Conservation (phyloP, 805 yeast genomes). For the Myxozyma neotropica region DNA sequence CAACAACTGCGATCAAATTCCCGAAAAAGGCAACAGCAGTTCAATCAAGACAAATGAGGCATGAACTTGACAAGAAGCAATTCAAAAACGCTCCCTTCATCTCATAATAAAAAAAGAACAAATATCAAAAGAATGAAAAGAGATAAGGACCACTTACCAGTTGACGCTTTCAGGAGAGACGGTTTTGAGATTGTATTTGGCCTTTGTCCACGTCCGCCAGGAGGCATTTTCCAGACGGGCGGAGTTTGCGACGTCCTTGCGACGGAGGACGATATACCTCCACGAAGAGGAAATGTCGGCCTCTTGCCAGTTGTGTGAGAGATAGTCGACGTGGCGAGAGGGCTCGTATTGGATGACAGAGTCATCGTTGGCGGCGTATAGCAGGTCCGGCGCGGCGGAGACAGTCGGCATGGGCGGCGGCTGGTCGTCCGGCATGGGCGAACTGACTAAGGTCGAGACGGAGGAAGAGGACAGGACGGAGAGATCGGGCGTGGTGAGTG, state of each 20-base stretch:
- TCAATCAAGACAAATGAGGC: too few relatives aligned
- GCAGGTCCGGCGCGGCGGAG: constrained; percentile 24
- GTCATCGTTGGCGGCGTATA: constrained; percentile 57
- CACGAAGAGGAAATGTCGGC: constrained; percentile 90
- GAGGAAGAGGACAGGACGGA: constrained; percentile 5
- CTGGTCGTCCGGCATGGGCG: background rate
- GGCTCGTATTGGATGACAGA: constrained; percentile 79
- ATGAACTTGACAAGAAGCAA: too few relatives aligned
- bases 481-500: constrained; percentile 19
- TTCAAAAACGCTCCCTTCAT: too few relatives aligned
- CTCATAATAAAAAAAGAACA: background rate
- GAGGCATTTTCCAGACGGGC: constrained; percentile 81
- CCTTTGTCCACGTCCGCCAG: constrained; percentile 96
- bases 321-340: constrained; percentile 87
- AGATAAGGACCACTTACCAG: constrained; percentile 53
- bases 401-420: constrained; percentile 4
- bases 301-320: constrained; percentile 96
- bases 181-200: constrained; percentile 65
- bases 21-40: too few relatives aligned
- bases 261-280: constrained; percentile 83
- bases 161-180: constrained; percentile 89
- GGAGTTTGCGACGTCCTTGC: constrained; percentile 81
- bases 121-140: background rate
- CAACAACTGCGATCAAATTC: too few relatives aligned
- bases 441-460: background rate